Evolutionary conservation across 495 filamentous ascomycete species (phyloP).

Genomic region (Rusavskia elegans): DNA sequence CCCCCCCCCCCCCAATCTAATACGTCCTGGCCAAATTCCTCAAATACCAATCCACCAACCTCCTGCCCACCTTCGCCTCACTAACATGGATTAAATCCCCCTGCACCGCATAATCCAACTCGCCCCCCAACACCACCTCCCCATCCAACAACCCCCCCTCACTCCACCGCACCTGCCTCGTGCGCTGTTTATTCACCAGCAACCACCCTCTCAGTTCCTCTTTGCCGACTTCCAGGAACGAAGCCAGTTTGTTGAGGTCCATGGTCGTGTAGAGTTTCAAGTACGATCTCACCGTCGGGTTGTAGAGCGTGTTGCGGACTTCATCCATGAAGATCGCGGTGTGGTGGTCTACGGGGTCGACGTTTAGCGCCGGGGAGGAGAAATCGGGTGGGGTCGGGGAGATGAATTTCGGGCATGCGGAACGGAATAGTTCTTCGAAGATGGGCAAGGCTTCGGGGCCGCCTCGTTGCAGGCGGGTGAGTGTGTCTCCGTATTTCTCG

Average conservation of each 20-base stretch:
- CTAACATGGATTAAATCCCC: slow-evolving; percentile 96
- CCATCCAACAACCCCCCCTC: slow-evolving; percentile 83
- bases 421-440: slow-evolving; percentile 92
- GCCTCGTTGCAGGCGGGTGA: slow-evolving; percentile 85
- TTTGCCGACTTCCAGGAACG: slow-evolving; percentile 86
- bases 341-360: slow-evolving; percentile 96
- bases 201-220: slow-evolving; percentile 84
- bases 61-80: slow-evolving; percentile 92
- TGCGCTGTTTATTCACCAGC: slow-evolving; percentile 94
- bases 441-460: slow-evolving; percentile 88
- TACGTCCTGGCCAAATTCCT: slow-evolving; percentile 91
- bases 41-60: slow-evolving; percentile 97
- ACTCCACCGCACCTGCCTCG: slow-evolving; percentile 86
- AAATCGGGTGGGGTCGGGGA: slow-evolving; percentile 93
- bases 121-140: slow-evolving; percentile 75
- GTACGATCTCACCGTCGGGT: slow-evolving; percentile 92
- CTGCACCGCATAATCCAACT: slow-evolving; percentile 94
- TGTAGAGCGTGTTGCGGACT: slow-evolving; percentile 91
- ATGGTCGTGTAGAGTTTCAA: slow-evolving; percentile 98
- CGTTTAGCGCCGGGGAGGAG: slow-evolving; percentile 81
- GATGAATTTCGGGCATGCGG: slow-evolving; percentile 98
- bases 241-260: slow-evolving; percentile 95
- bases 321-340: slow-evolving; percentile 97
- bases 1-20: slow-evolving; percentile 18
- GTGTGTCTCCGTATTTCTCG: slow-evolving; percentile 97